Evolutionary conservation across 371 early-diverging fungal species (phyloP).

Genomic region (Edhazardia aedis): DNA sequence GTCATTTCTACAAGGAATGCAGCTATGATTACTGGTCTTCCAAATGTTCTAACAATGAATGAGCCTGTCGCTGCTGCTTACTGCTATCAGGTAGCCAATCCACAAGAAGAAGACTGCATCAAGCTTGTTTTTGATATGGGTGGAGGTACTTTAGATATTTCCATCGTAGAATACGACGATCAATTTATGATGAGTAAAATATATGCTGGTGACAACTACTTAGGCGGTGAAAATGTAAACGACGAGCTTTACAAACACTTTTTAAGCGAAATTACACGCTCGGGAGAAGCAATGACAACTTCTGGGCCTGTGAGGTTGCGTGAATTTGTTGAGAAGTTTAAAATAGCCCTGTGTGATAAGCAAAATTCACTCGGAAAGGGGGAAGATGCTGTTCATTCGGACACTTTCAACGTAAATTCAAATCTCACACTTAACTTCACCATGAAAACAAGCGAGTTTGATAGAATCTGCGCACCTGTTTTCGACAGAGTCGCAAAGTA

Average conservation of each 20-base stretch:
- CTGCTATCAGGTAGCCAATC: constrained; percentile 29
- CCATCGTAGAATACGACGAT: constrained; percentile 69
- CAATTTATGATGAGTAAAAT: constrained; percentile 76
- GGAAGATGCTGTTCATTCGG: constrained; percentile 12
- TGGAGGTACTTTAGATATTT: constrained; percentile 89
- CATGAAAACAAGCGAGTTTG: constrained; percentile 14
- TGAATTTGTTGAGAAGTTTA: constrained; percentile 30
- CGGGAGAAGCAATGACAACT: constrained; percentile 24
- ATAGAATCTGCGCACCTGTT: constrained; percentile 22
- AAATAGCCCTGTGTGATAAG: constrained; percentile 33
- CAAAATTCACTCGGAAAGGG: constrained; percentile 26
- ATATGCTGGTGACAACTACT: constrained; percentile 81
- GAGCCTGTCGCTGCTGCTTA: constrained; percentile 48
- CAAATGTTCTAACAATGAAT: constrained; percentile 23
- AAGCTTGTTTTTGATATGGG: constrained; percentile 81
- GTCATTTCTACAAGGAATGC: constrained; percentile 32
- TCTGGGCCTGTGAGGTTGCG: constrained; percentile 23
- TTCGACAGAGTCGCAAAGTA: constrained; percentile 20
- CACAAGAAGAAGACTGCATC: constrained; percentile 51
- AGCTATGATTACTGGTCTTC: constrained; percentile 39
- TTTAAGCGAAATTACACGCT: constrained; percentile 64
- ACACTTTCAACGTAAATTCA: constrained; percentile 3
- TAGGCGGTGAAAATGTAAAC: constrained; percentile 92
- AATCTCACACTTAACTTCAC: neutral
- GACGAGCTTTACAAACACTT: constrained; percentile 70